phyloP scores from a whole-genome alignment of 495 filamentous ascomycete species.

The Penicillium lagena region DNA sequence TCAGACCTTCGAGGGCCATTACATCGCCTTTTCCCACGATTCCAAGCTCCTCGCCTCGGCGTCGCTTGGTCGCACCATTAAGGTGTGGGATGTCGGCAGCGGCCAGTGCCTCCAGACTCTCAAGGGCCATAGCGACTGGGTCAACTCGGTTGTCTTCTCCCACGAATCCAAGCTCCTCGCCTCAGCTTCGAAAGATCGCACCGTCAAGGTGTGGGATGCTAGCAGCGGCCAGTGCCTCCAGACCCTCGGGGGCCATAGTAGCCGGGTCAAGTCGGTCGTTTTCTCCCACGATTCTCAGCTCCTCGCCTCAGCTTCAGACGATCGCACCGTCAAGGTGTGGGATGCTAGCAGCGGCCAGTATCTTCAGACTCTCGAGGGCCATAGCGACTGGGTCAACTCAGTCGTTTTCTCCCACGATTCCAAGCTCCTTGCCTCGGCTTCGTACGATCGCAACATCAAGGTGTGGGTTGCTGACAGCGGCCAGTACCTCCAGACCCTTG shows the following conservation, averaged over 20 bases:
- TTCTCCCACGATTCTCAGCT: constrained; percentile 13
- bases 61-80: background rate
- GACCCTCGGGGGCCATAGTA: constrained; percentile 13
- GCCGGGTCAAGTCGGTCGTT: constrained; percentile 9
- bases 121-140: background rate
- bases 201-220: constrained; percentile 22
- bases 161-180: constrained; percentile 23
- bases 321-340: constrained; percentile 15
- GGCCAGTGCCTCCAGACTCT: constrained; percentile 2
- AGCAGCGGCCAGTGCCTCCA: constrained; percentile 8
- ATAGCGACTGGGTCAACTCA: too few relatives aligned
- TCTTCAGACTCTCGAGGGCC: background rate
- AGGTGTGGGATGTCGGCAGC: constrained; percentile 1
- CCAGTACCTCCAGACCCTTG: constrained; percentile 3
- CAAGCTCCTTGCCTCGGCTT: too few relatives aligned
- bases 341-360: constrained; percentile 1
- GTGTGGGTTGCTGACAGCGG: background rate
- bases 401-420: background rate
- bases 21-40: background rate
- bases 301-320: constrained; percentile 12
- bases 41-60: too few relatives aligned
- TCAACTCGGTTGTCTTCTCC: constrained; percentile 22
- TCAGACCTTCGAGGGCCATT: background rate
- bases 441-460: background rate
- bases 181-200: constrained; percentile 23